Evolutionary conservation across 495 filamentous ascomycete species (phyloP), one percentile per base, ranked within the genome.

Genomic region (Lasiosphaeriaceae sp.): DNA sequence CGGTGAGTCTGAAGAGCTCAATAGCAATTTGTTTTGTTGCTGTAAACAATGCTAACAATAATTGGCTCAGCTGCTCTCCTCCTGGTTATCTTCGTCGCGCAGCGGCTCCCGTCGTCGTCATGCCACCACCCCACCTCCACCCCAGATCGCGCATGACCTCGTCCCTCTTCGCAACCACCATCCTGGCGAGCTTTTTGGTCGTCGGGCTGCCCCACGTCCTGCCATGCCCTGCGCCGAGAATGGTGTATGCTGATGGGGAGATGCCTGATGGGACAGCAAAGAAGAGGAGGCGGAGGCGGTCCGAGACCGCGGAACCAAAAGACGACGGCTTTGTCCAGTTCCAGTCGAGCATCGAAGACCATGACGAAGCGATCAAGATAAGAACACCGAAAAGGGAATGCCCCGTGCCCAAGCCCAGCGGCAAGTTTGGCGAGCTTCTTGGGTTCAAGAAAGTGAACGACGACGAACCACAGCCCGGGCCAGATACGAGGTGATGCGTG

Each of bases 91-190:
- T 58, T 16, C 45, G 23, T 37, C 51, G 47, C 24, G n/a, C 47
- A 21, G 16, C 19, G 21, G 12, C 49, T 20, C 22, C 54, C 29
- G 31, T 46, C 41, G 29, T 19, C 56, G 77, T 57, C 53, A 96
- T 96, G 91, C 88, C 92, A 52, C 90, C 90, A 45, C 90, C 90
- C 35, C 86, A 90, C 76, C 88, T 98, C 26, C 94, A 98, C 73
- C 94, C 94, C 7, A 85, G 90, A 63, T 96, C 92, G 50, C 86
- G 90, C 66, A 85, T 88, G 69, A 98, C 94, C 57, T 89, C 85
- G 48, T 90, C 91, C 23, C 86, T 98, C 24, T 98, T 98, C 77
- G 90, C 90, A 47, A 89, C 87, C n/a, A 97, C 92, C n/a, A 80
- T 97, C 35, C 76, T 88, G n/a, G 83, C 90, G 21, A 90, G 87